A percentile compares a stretch with the other conserved stretches of the same genome.
Conservation (phyloP, 257 asterid genomes). For the Jasminum sambac region DNA sequence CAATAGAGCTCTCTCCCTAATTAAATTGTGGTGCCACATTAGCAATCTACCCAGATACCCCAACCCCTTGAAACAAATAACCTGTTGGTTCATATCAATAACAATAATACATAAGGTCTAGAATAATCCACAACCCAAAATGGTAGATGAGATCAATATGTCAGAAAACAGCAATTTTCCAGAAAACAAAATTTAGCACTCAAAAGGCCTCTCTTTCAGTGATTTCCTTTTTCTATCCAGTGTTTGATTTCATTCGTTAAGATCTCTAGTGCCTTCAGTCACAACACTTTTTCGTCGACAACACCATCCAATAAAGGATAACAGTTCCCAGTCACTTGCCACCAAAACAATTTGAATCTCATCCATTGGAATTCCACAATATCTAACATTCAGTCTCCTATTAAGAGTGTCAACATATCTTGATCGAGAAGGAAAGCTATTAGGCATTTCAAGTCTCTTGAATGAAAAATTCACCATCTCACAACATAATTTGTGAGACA, state of each 20-base stretch:
- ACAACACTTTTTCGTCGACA: background rate
- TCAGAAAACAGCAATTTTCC: background rate
- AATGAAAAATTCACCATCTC: background rate
- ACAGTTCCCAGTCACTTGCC: background rate
- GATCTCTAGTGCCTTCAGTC: background rate
- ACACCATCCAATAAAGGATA: slow-evolving; percentile 2
- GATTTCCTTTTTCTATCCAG: background rate
- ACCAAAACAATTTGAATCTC: background rate
- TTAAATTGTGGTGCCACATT: too few relatives aligned
- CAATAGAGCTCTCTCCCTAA: too few relatives aligned
- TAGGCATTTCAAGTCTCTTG: background rate
- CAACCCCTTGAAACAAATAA: too few relatives aligned
- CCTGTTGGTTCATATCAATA: too few relatives aligned
- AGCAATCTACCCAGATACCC: too few relatives aligned
- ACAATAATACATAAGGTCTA: background rate
- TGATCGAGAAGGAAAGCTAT: background rate
- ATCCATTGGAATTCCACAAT: background rate
- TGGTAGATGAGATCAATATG: background rate
- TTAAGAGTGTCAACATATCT: background rate
- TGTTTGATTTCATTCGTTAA: background rate
- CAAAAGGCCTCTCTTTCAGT: background rate
- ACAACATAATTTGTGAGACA: background rate
- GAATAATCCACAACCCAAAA: background rate
- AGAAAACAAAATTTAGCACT: background rate
- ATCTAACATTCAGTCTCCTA: background rate